Conservation (phyloP, 345 rosid genomes). For the Ceriops zippeliana region DNA sequence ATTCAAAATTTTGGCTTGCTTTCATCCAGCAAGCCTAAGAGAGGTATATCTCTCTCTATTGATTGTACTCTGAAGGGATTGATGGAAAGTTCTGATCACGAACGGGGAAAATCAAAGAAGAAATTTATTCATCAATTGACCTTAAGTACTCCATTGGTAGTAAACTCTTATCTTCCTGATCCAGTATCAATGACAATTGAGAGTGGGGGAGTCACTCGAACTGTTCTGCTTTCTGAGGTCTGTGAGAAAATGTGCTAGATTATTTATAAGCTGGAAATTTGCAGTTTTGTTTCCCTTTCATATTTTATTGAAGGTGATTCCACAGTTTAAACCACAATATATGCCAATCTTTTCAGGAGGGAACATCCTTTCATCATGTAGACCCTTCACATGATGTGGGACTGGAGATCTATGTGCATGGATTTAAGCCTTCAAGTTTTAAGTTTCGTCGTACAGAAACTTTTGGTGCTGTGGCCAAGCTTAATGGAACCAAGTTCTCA, state of each 20-base stretch:
- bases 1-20: conserved; percentile 53
- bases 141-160: conserved; percentile 68
- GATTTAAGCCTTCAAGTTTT: conserved; percentile 49
- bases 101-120: conserved; percentile 37
- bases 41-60: conserved; percentile 20
- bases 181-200: conserved; percentile 58
- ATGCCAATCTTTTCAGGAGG: conserved; percentile 43
- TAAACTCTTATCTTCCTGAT: conserved; percentile 76
- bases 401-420: conserved; percentile 58
- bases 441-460: conserved; percentile 78
- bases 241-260: conserved; percentile 26
- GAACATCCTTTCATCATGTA: conserved; percentile 70
- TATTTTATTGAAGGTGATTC: conserved; percentile 17
- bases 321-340: conserved; percentile 5
- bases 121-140: conserved; percentile 60
- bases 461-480: conserved; percentile 61
- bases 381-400: conserved; percentile 84
- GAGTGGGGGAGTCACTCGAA: conserved; percentile 61
- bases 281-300: conserved; percentile 14
- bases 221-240: conserved; percentile 76
- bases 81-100: conserved; percentile 34
- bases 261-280: not conserved
- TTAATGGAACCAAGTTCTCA: conserved; percentile 63
- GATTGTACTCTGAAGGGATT: conserved; percentile 29
- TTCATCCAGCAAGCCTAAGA: conserved; percentile 38